These are phyloP conservation scores for Apiotrichum montevideense DNA, from an alignment of 1,284 basidiomycete species.

Conservation along the genomic window DNA sequence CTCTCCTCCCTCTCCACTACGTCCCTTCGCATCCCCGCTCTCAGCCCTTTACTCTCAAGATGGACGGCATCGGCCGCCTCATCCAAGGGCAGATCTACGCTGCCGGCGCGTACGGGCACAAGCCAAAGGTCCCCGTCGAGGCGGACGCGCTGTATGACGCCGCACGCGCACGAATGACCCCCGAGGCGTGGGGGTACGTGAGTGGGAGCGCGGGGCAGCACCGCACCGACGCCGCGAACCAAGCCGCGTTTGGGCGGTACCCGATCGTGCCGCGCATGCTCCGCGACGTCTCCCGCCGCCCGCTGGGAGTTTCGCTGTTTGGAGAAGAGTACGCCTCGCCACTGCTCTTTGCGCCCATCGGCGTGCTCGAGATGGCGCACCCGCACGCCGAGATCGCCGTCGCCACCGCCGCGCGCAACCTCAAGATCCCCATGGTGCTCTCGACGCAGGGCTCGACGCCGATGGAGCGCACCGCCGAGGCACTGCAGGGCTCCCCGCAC, in stretches of 20 bases:
- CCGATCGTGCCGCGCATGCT: constrained; percentile 65
- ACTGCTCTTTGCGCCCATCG: constrained; percentile 65
- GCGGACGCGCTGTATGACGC: constrained; percentile 5
- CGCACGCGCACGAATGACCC: constrained; percentile 5
- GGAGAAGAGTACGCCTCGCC: constrained; percentile 62
- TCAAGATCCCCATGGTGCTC: constrained; percentile 63
- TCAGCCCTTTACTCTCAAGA: not conserved
- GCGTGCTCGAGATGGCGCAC: constrained; percentile 65
- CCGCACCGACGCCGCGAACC: constrained; percentile 11
- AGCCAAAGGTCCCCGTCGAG: constrained; percentile 8
- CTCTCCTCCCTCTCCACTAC: not conserved
- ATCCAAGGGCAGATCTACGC: constrained; percentile 13
- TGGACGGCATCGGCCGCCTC: constrained; percentile 5
- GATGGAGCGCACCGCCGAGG: constrained; percentile 65
- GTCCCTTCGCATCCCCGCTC: too few species aligned
- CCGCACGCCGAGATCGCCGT: constrained; percentile 59
- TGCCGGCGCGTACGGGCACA: constrained; percentile 6
- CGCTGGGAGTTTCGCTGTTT: constrained; percentile 57
- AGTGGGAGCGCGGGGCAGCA: constrained; percentile 16
- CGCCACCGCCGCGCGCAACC: constrained; percentile 58
- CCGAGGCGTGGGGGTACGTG: constrained; percentile 15
- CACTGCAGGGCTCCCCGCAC: constrained; percentile 57
- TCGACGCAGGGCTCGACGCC: constrained; percentile 64
- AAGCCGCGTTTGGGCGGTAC: constrained; percentile 12
- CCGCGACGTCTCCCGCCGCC: constrained; percentile 59